Evolutionary conservation across 202 grass and related monocot species (phyloP).

Genomic region (Carex arenaria): DNA sequence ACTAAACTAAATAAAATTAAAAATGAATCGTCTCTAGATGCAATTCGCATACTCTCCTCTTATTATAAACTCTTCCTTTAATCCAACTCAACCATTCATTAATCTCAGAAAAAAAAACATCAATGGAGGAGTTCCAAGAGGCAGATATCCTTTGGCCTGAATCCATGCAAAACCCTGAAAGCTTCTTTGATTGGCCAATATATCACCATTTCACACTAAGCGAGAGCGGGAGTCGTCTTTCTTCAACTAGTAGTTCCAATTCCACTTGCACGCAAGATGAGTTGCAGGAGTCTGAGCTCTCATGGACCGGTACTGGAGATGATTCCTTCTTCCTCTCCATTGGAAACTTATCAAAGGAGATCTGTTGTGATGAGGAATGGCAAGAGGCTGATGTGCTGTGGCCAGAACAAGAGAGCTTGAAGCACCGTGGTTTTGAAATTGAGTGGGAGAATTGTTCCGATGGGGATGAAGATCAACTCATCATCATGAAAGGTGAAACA

Average conservation of each 20-base stretch:
- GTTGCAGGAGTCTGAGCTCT: slow-evolving; percentile 7
- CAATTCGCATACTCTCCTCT: background rate
- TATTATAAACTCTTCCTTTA: background rate
- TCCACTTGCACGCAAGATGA: slow-evolving; percentile 12
- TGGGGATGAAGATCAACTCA: background rate
- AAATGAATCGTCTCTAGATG: background rate
- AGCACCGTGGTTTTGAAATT: background rate
- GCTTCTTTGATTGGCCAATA: background rate
- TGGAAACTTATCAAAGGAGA: background rate
- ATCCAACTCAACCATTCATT: background rate
- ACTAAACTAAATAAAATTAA: background rate
- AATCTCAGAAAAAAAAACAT: background rate
- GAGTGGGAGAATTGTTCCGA: background rate
- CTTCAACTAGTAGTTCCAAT: background rate
- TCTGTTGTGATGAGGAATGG: slow-evolving; percentile 17
- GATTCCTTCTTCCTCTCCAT: slow-evolving; percentile 17
- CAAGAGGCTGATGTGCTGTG: slow-evolving; percentile 20
- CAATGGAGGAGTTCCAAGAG: slow-evolving; percentile 48
- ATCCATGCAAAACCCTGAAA: slow-evolving; percentile 1
- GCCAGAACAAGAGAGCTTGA: slow-evolving; percentile 1
- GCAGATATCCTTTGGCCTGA: slow-evolving; percentile 74
- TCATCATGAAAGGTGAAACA: background rate
- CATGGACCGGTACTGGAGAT: background rate
- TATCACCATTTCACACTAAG: slow-evolving; percentile 2
- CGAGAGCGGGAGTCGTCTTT: background rate